Percentiles rank a stretch among this genome's conserved stretches.
phyloP scores from a whole-genome alignment of 768 basidiomycete species.

The Kockovaella imperatae region DNA sequence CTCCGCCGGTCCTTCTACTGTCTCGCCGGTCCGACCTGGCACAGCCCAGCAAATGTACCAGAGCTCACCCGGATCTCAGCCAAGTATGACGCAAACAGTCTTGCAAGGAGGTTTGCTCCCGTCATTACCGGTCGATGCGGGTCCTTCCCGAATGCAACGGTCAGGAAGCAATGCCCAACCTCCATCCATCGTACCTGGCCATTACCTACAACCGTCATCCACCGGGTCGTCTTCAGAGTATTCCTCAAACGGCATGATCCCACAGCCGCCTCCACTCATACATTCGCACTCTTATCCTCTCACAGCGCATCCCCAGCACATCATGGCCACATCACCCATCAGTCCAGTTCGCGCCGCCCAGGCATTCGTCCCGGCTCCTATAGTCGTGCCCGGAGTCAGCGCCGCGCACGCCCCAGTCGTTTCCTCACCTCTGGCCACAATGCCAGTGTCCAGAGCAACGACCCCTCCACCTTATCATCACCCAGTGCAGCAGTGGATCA shows the following conservation, averaged over 20 bases:
- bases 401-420: conserved; percentile 32
- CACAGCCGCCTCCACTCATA: conserved; percentile 33
- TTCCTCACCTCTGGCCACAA: conserved; percentile 36
- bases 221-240: conserved; percentile 6
- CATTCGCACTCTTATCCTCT: conserved; percentile 46
- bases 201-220: no score
- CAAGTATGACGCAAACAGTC: no score
- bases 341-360: conserved; percentile 29
- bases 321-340: conserved; percentile 12
- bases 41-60: not conserved
- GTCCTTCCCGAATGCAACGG: no score
- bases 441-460: conserved; percentile 34
- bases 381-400: no score
- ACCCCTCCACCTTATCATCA: conserved; percentile 27
- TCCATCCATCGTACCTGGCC: no score
- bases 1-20: conserved; percentile 5
- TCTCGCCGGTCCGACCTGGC: conserved; percentile 3
- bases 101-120: no score
- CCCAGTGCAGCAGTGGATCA: conserved; percentile 19
- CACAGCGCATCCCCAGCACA: no score
- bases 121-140: no score
- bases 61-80: no score
- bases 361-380: conserved; percentile 16
- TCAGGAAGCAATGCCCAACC: no score
- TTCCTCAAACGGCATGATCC: conserved; percentile 4